Evolutionary conservation across 495 filamentous ascomycete genomes (phyloP).

Genomic region (Aspergillus bridgeri): DNA sequence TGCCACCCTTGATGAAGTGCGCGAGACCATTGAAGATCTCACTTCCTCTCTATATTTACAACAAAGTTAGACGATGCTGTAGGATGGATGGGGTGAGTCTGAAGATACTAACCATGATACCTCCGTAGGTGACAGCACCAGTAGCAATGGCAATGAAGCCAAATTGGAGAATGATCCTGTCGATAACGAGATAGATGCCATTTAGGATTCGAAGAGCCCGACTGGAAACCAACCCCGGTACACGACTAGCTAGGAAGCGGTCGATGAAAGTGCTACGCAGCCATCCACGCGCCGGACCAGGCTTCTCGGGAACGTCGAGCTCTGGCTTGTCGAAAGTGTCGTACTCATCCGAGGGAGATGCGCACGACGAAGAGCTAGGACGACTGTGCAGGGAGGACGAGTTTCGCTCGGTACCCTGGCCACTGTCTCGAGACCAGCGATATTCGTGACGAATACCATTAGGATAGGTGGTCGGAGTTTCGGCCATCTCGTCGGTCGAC

Average conservation of each 20-base stretch:
- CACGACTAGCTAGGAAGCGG: constrained; percentile 41
- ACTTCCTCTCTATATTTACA: constrained; percentile 47
- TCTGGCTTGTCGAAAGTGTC: constrained; percentile 52
- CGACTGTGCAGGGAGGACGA: constrained; percentile 69
- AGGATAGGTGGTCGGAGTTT: constrained; percentile 50
- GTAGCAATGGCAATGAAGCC: constrained; percentile 62
- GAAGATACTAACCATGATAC: constrained; percentile 54
- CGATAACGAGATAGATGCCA: constrained; percentile 57
- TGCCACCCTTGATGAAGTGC: constrained; percentile 94
- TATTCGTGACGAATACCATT: constrained; percentile 42
- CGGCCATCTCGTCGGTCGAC: constrained; percentile 62
- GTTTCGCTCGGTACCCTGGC: constrained; percentile 77
- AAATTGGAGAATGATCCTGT: constrained; percentile 60
- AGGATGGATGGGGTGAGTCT: not conserved
- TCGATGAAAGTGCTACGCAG: constrained; percentile 44
- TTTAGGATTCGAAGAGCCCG: constrained; percentile 56
- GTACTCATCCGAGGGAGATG: constrained; percentile 50
- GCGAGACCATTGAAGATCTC: constrained; percentile 82
- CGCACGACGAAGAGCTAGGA: constrained; percentile 52
- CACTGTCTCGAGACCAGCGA: constrained; percentile 81
- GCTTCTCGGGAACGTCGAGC: constrained; percentile 37
- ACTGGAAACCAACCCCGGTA: constrained; percentile 57
- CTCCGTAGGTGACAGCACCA: constrained; percentile 66
- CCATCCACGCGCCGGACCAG: constrained; percentile 37
- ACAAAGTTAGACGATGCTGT: constrained; percentile 46